Percentiles rank a stretch among this genome's conserved stretches.
Conservation (phyloP, 1,284 basidiomycete genomes). For the Leccinum ponderosum region DNA sequence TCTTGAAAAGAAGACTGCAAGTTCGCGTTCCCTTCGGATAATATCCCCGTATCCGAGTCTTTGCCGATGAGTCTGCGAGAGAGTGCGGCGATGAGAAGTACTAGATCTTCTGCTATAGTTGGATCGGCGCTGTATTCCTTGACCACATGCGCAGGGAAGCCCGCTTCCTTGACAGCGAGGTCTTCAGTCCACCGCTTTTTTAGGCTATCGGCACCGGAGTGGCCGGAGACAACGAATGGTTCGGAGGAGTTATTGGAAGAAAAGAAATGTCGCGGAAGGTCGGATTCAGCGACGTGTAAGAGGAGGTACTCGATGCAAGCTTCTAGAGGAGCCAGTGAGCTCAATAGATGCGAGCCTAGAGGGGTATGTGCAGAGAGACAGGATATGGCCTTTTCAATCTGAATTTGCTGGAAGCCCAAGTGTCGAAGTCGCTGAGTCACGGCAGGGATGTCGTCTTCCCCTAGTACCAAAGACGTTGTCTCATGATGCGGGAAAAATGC, state of each 20-base stretch:
- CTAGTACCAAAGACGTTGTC: conserved; percentile 44
- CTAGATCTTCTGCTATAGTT: conserved; percentile 47
- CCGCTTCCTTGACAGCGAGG: conserved; percentile 80
- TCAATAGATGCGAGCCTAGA: conserved; percentile 52
- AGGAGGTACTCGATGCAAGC: conserved; percentile 77
- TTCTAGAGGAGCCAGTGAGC: conserved; percentile 52
- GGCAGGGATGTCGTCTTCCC: conserved; percentile 43
- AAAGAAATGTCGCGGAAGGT: conserved; percentile 65
- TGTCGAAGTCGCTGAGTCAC: conserved; percentile 48
- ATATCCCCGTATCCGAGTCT: conserved; percentile 25
- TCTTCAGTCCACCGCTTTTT: conserved; percentile 84
- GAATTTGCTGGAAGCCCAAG: conserved; percentile 58
- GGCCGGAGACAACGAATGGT: conserved; percentile 62
- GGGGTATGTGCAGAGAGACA: conserved; percentile 55
- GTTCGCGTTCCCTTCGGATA: conserved; percentile 7
- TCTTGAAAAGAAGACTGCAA: conserved; percentile 14
- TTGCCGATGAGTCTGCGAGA: conserved; percentile 51
- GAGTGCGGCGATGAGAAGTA: conserved; percentile 49
- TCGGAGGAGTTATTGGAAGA: conserved; percentile 67
- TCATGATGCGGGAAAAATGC: conserved; percentile 53
- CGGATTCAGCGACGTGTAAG: conserved; percentile 77
- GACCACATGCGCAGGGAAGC: conserved; percentile 78
- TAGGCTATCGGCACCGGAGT: conserved; percentile 63
- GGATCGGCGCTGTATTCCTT: conserved; percentile 49
- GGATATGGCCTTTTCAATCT: conserved; percentile 49